Evolutionary conservation across 116 monocot genomes (phyloP), one percentile per base, ranked within the genome.

Genomic region (Iris pallida): DNA sequence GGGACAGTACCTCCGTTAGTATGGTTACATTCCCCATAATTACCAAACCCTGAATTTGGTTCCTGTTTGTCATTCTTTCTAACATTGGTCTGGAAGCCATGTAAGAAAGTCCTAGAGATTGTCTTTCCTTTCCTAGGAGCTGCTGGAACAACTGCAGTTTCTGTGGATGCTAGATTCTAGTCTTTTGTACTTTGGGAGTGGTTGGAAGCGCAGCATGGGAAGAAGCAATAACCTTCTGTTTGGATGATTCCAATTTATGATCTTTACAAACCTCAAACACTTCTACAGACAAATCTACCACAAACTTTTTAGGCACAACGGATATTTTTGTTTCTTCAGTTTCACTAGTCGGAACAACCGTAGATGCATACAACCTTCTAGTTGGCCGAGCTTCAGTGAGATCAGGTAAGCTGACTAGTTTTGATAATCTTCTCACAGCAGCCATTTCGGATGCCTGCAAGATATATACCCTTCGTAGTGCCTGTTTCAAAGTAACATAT

Each of bases 361-460:
- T 69, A 20, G 81, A 69, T 44, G 81, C 77, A 73, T 69, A 82
- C 42, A 82, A 59, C 68, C 68, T 72, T 52, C 77, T 73, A 46
- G 73, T 76, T 16, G 65, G 68, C 15, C 68, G 76, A 63, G 68
- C 72, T 69, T 82, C 81, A 8, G 65, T 71, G 7, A 45, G 52
- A 54, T 64, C 60, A 16, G 73, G 65, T 19, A 57, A 7, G 16
- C 56, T 62, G 5, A 20, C 20, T 41, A 69, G 69, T 52, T 69
- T 77, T 59, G 76, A 77, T 16, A 76, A 45, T 30, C 73, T 76
- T 64, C 73, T 82, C 59, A 73, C 65, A 45, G 81, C 81, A 43
- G 81, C 81, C 81, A 82, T 82, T 49, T 82, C 81, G 52, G 81
- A 76, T 3, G 81, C 81, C 43, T 82, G 81, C 19, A 77, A 76